phyloP scores from a whole-genome alignment of 345 rosid genomes.

The Balakata baccata region DNA sequence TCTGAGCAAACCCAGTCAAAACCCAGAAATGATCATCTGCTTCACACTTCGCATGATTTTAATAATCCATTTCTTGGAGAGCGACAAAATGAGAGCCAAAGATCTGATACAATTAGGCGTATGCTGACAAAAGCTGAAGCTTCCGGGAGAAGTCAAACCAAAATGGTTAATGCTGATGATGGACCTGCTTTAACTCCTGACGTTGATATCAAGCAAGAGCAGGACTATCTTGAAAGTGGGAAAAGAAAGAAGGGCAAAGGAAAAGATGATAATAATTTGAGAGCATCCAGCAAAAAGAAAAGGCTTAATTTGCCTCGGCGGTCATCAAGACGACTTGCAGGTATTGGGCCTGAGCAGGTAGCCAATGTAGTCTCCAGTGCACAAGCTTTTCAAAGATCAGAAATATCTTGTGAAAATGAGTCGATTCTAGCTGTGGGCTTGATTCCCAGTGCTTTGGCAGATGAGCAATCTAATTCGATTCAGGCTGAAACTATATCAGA shows the following conservation, averaged over 20 bases:
- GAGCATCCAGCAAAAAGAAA: constrained; percentile 19
- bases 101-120: neutral
- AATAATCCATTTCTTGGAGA: neutral
- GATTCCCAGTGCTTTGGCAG: constrained; percentile 6
- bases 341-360: constrained; percentile 12
- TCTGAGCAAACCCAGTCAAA: neutral
- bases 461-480: constrained; percentile 24
- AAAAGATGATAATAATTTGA: neutral
- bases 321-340: constrained; percentile 31
- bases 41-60: neutral
- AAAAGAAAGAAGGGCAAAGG: neutral
- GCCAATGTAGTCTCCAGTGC: neutral
- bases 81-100: neutral
- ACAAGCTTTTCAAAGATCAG: constrained; percentile 5
- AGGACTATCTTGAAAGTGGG: constrained; percentile 7
- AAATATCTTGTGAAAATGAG: neutral
- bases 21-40: neutral
- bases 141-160: constrained; percentile 12
- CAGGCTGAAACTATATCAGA: neutral
- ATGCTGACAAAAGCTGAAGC: constrained; percentile 21
- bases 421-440: neutral
- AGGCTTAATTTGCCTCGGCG: constrained; percentile 13
- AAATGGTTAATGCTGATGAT: constrained; percentile 19
- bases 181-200: constrained; percentile 2
- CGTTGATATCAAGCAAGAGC: neutral